Percentiles rank a stretch among this genome's conserved stretches.
These are phyloP conservation scores for Podila epicladia DNA, from an alignment of 192 early-diverging fungal species.

Conservation along the genomic window DNA sequence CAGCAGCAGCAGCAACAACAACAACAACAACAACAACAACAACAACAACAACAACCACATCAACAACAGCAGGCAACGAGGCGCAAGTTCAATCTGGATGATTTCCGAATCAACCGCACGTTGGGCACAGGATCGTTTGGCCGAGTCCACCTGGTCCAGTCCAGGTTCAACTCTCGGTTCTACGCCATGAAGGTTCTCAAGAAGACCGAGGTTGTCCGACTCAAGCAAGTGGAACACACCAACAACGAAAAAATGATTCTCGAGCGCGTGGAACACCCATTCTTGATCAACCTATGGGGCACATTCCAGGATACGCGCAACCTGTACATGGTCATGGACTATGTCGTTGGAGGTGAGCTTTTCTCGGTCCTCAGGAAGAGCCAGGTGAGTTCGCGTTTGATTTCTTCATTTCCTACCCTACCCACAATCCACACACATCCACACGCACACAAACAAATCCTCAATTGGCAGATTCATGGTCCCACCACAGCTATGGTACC, in stretches of 20 bases:
- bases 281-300: conserved; percentile 92
- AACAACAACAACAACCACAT: conserved; percentile 28
- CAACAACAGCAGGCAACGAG: conserved; percentile 32
- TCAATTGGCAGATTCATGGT: neutral
- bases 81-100: conserved; percentile 71
- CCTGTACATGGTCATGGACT: conserved; percentile 96
- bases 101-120: conserved; percentile 89
- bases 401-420: neutral
- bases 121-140: conserved; percentile 98
- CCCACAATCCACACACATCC: neutral
- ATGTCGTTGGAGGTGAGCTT: conserved; percentile 95
- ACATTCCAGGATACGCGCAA: conserved; percentile 94
- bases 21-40: conserved; percentile 24
- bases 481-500: too few species aligned
- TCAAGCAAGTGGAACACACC: conserved; percentile 98
- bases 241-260: conserved; percentile 97
- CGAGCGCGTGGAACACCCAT: conserved; percentile 87
- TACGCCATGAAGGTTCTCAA: conserved; percentile 98
- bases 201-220: conserved; percentile 92
- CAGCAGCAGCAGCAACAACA: too few species aligned
- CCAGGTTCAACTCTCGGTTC: conserved; percentile 80
- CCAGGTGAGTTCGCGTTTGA: conserved; percentile 63
- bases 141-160: conserved; percentile 91
- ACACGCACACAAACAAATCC: neutral
- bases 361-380: conserved; percentile 80